Evolutionary conservation across 108 stramenopile species (phyloP).

Genomic region (Nitzschia palea): DNA sequence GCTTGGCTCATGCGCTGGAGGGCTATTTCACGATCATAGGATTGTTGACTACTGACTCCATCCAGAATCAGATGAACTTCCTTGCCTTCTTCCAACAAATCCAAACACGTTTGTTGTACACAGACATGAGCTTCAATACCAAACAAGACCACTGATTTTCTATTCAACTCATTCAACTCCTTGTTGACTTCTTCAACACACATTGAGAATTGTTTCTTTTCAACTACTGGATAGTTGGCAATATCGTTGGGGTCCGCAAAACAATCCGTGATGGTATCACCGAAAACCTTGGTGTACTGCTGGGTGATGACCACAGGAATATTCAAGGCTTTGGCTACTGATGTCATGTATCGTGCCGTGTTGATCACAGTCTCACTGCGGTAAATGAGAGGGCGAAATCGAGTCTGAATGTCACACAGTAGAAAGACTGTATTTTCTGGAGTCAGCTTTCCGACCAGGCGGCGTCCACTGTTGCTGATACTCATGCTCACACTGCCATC

Average conservation of each 20-base stretch:
- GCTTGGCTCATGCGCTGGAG: constrained; percentile 71
- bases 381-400: constrained; percentile 91
- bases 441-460: constrained; percentile 81
- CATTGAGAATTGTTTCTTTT: constrained; percentile 97
- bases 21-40: constrained; percentile 81
- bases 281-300: constrained; percentile 96
- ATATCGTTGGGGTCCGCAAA: constrained; percentile 61
- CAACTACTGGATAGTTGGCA: constrained; percentile 54
- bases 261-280: constrained; percentile 70
- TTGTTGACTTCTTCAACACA: constrained; percentile 68
- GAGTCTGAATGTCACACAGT: constrained; percentile 94
- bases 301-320: constrained; percentile 92
- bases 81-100: constrained; percentile 78
- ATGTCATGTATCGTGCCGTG: constrained; percentile 86
- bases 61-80: constrained; percentile 92
- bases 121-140: constrained; percentile 99
- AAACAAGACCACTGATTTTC: constrained; percentile 72
- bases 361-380: constrained; percentile 77
- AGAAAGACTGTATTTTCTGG: constrained; percentile 73
- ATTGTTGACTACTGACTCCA: constrained; percentile 79
- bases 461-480: constrained; percentile 13
- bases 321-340: constrained; percentile 75
- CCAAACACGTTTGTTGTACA: constrained; percentile 89
- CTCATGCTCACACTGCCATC: constrained; percentile 5
- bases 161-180: constrained; percentile 45